phyloP scores from a whole-genome alignment of 2,329 filamentous ascomycete species.

The Pseudogymnoascus sp. region DNA sequence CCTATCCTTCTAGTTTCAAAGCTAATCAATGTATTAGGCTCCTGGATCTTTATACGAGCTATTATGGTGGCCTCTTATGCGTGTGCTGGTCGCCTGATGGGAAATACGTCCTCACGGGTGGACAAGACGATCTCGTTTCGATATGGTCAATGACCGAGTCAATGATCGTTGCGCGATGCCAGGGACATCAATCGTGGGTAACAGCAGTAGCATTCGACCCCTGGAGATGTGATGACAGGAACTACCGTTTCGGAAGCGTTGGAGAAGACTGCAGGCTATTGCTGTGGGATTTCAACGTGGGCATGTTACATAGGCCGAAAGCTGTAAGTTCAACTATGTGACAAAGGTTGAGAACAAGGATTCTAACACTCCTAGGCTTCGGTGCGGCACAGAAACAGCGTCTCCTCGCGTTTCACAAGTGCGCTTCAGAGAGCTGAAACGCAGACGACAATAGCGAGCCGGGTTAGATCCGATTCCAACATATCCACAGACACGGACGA shows the following conservation, averaged over 20 bases:
- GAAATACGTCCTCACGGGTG: constrained; percentile 90
- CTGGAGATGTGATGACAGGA: constrained; percentile 92
- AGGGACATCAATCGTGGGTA: constrained; percentile 95
- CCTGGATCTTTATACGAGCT: constrained; percentile 80
- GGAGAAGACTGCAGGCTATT: constrained; percentile 87
- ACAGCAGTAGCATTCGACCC: constrained; percentile 90
- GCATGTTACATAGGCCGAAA: constrained; percentile 90
- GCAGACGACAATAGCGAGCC: constrained; percentile 51
- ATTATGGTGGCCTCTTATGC: constrained; percentile 88
- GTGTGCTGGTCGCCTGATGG: constrained; percentile 98
- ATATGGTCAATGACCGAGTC: constrained; percentile 89
- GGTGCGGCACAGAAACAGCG: constrained; percentile 45
- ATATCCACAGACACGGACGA: constrained; percentile 49
- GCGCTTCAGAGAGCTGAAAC: constrained; percentile 54
- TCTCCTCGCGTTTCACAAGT: constrained; percentile 44
- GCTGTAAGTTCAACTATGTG: constrained; percentile 50
- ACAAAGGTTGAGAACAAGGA: constrained; percentile 6
- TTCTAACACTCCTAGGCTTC: constrained; percentile 37
- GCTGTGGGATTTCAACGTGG: constrained; percentile 95
- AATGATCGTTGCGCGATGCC: constrained; percentile 81
- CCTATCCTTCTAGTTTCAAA: background rate
- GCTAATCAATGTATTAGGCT: constrained; percentile 46
- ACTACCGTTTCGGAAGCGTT: constrained; percentile 92
- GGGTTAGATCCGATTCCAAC: constrained; percentile 66
- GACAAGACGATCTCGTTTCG: constrained; percentile 91